phyloP scores from a whole-genome alignment of 768 basidiomycete species.

The Termitomyces sp. region DNA sequence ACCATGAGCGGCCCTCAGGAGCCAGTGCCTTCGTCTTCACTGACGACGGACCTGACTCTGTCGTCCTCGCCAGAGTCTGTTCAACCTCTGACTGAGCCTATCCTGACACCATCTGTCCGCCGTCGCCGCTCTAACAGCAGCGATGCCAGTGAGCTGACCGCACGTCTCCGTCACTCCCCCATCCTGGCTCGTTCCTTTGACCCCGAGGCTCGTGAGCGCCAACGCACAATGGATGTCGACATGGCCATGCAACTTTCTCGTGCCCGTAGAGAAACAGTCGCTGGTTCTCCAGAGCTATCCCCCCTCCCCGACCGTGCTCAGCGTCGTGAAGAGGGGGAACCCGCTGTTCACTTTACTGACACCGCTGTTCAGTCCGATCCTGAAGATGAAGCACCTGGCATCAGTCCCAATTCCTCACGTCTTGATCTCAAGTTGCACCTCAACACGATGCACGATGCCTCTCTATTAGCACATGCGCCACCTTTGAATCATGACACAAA shows the following conservation, averaged over 20 bases:
- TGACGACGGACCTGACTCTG: constrained; percentile 2
- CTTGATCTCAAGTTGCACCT: constrained; percentile 33
- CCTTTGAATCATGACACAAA: constrained; percentile 16
- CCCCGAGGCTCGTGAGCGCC: constrained; percentile 75
- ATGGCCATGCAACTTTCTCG: constrained; percentile 81
- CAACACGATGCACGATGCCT: constrained; percentile 43
- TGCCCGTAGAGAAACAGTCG: constrained; percentile 60
- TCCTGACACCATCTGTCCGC: neutral
- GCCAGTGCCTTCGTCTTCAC: constrained; percentile 5
- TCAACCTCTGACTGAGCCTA: constrained; percentile 3
- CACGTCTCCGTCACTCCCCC: constrained; percentile 54
- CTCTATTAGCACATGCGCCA: constrained; percentile 31
- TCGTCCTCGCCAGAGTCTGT: constrained; percentile 13
- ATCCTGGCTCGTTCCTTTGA: constrained; percentile 59
- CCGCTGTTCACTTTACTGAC: constrained; percentile 16
- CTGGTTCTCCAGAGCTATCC: constrained; percentile 28
- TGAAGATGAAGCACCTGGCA: constrained; percentile 13
- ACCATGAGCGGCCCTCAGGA: constrained; percentile 15
- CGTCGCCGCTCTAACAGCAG: constrained; percentile 19
- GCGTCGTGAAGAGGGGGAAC: constrained; percentile 33
- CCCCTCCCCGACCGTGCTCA: constrained; percentile 14
- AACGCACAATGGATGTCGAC: constrained; percentile 91
- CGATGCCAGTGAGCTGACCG: constrained; percentile 32
- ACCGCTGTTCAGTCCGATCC: constrained; percentile 15
- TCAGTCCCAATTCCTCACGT: constrained; percentile 19